Conservation (phyloP, 495 filamentous ascomycete species). For the Podospora bellae-mahoneyi region DNA sequence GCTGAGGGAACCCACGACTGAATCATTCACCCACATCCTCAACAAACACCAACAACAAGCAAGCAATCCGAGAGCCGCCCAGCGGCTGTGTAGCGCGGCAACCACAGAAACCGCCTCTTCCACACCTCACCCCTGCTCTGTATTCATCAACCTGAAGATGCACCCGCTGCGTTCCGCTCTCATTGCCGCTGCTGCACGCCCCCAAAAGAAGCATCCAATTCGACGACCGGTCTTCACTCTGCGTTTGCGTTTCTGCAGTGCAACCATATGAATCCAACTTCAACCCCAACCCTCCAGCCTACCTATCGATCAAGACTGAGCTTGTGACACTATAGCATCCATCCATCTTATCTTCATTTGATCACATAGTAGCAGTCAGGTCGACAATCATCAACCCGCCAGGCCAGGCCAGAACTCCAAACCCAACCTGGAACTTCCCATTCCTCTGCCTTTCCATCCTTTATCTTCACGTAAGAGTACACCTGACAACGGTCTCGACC, state of each 20-base stretch:
- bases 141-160: neutral
- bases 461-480: neutral
- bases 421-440: neutral
- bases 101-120: conserved; percentile 21
- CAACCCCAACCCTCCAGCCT: conserved; percentile 4
- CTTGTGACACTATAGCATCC: neutral
- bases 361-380: neutral
- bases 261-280: neutral
- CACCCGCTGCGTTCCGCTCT: neutral
- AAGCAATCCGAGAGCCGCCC: neutral
- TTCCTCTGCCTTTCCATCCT: neutral
- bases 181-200: neutral
- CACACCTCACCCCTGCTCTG: conserved; percentile 2
- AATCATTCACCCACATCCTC: neutral
- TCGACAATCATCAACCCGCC: neutral
- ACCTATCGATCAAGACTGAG: neutral
- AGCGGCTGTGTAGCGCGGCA: conserved; percentile 20
- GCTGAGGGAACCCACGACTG: neutral
- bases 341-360: neutral
- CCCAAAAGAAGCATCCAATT: conserved; percentile 11
- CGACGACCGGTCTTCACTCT: neutral
- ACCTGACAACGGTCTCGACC: neutral
- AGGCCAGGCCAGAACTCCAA: neutral
- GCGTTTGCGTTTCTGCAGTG: conserved; percentile 3
- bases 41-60: neutral